These are phyloP conservation scores for Vaccinium darrowii DNA, from an alignment of 148 eudicot genomes.

Conservation along the genomic window DNA sequence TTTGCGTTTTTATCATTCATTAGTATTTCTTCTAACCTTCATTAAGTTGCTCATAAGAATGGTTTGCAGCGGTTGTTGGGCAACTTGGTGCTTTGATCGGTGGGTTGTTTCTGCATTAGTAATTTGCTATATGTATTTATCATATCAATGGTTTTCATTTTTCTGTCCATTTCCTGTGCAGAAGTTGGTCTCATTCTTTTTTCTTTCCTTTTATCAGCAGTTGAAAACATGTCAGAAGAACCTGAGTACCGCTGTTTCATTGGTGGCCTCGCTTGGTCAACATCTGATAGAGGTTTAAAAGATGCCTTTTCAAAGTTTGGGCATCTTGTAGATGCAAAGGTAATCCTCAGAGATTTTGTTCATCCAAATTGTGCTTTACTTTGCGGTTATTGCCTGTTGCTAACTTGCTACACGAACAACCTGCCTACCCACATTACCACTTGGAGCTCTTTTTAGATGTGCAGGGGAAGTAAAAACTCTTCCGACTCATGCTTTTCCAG, in stretches of 20 bases:
- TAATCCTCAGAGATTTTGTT: constrained; percentile 14
- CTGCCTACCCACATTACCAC: neutral
- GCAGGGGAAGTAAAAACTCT: neutral
- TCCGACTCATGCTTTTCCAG: neutral
- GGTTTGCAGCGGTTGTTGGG: too few relatives aligned
- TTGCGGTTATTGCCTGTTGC: neutral
- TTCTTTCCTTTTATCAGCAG: constrained; percentile 7
- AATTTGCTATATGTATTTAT: neutral
- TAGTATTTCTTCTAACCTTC: neutral
- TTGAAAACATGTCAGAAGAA: constrained; percentile 62
- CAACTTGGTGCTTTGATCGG: too few relatives aligned
- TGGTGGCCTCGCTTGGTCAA: constrained; percentile 88
- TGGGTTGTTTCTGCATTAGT: neutral
- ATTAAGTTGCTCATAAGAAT: neutral
- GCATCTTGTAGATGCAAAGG: constrained; percentile 84
- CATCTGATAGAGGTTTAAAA: constrained; percentile 76
- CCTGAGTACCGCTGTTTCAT: constrained; percentile 82
- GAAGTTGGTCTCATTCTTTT: neutral
- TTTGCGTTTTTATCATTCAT: neutral
- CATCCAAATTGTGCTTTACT: neutral
- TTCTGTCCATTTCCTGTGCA: neutral
- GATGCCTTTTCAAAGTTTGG: constrained; percentile 92
- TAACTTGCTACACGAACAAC: neutral
- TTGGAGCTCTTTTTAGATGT: too few relatives aligned
- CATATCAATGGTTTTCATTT: neutral